These are phyloP conservation scores for Clarkia xantiana DNA, from an alignment of 345 rosid genomes.

Conservation along the genomic window DNA sequence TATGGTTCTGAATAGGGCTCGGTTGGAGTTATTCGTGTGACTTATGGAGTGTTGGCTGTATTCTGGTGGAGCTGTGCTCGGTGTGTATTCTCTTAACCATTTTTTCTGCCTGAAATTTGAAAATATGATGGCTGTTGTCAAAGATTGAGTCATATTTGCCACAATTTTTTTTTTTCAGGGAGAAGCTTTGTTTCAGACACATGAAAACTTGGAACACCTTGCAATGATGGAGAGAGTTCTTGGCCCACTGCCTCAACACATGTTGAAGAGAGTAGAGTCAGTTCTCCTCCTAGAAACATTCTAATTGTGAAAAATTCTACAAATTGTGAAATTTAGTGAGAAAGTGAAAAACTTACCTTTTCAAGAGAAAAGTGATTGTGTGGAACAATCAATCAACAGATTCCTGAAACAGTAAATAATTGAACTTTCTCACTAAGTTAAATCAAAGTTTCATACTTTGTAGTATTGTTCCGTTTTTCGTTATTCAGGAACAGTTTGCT, in stretches of 20 bases:
- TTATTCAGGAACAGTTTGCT: neutral
- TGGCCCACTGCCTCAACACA: slow-evolving; percentile 50
- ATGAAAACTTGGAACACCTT: slow-evolving; percentile 57
- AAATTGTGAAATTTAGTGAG: no score
- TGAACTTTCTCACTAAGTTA: no score
- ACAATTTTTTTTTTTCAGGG: slow-evolving; percentile 25
- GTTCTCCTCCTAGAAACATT: slow-evolving; percentile 9
- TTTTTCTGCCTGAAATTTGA: neutral
- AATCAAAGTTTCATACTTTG: no score
- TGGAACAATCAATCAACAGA: no score
- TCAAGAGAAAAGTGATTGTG: no score
- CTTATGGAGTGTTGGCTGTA: slow-evolving; percentile 65
- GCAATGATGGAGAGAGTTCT: slow-evolving; percentile 73
- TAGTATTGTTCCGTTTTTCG: neutral
- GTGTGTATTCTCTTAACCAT: slow-evolving; percentile 11
- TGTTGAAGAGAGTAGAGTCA: slow-evolving; percentile 45
- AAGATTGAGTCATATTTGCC: no score
- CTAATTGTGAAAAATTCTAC: neutral
- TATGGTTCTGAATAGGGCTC: slow-evolving; percentile 25
- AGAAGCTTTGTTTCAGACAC: slow-evolving; percentile 64
- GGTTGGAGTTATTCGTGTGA: slow-evolving; percentile 66
- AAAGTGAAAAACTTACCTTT: no score
- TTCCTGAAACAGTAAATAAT: no score
- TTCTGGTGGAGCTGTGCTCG: slow-evolving; percentile 59
- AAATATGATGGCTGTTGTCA: neutral